Conservation (phyloP, 2,329 filamentous ascomycete species). For the Colletotrichum scovillei region DNA sequence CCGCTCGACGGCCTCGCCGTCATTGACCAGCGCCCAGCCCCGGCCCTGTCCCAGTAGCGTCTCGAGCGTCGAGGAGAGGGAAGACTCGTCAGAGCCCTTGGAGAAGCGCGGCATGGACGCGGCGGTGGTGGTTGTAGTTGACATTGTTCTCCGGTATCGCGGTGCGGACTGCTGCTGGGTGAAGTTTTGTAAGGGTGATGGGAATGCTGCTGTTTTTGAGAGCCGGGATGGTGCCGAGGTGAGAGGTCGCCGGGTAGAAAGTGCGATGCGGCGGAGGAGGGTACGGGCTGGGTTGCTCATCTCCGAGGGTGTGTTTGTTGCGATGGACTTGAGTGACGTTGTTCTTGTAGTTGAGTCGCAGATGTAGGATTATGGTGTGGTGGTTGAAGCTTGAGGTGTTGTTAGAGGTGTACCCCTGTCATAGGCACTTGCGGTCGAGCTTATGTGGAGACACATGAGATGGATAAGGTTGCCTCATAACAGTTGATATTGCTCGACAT, state of each 20-base stretch:
- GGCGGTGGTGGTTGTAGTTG: neutral
- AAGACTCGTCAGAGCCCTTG: conserved; percentile 55
- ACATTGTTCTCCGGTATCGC: conserved; percentile 7
- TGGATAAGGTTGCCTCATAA: neutral
- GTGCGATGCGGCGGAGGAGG: conserved; percentile 19
- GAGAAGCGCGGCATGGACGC: conserved; percentile 50
- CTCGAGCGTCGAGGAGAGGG: conserved; percentile 48
- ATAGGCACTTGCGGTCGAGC: neutral
- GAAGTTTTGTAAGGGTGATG: neutral
- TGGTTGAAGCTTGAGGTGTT: neutral
- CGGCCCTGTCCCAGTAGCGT: conserved; percentile 49
- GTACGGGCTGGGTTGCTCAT: conserved; percentile 8
- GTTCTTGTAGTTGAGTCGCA: neutral
- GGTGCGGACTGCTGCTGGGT: neutral
- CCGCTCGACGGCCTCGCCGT: conserved; percentile 68
- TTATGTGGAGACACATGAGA: conserved; percentile 14
- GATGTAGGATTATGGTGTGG: neutral
- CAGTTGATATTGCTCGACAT: neutral
- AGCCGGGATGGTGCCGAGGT: neutral
- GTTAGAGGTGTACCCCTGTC: conserved; percentile 26
- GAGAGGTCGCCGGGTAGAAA: conserved; percentile 3
- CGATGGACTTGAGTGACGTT: neutral
- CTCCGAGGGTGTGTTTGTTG: neutral
- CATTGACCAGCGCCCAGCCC: conserved; percentile 61
- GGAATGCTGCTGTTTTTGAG: neutral